A percentile compares a stretch with the other conserved stretches of the same genome.
These are phyloP conservation scores for Panaeolus cyanescens DNA, from an alignment of 768 basidiomycete genomes.

Conservation along the genomic window DNA sequence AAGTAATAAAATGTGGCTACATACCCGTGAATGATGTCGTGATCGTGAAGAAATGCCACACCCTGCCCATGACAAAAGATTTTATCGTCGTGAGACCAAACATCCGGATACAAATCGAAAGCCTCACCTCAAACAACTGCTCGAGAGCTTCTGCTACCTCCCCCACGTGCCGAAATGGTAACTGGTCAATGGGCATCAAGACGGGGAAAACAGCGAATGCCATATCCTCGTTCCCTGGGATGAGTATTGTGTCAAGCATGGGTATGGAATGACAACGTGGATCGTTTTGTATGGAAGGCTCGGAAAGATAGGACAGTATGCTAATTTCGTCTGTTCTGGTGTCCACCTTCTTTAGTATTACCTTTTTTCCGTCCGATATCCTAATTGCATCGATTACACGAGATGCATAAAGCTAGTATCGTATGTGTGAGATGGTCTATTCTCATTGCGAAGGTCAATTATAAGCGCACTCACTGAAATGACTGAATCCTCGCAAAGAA, in stretches of 20 bases:
- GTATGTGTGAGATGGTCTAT: no score
- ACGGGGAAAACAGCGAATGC: conserved; percentile 20
- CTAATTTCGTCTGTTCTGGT: background rate
- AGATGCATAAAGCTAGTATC: no score
- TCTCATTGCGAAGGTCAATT: background rate
- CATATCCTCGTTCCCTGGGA: background rate
- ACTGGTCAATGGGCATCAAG: conserved; percentile 13
- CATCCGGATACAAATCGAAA: background rate
- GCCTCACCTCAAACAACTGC: conserved; percentile 20
- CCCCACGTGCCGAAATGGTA: conserved; percentile 20
- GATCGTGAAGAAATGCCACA: conserved; percentile 22
- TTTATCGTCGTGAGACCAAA: no score
- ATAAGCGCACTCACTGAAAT: background rate
- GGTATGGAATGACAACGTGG: background rate
- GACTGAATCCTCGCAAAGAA: background rate
- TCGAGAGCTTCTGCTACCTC: conserved; percentile 21
- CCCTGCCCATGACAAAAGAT: conserved; percentile 14
- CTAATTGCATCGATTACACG: background rate
- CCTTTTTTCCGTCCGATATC: background rate
- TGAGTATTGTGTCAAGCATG: background rate
- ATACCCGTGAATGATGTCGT: conserved; percentile 16
- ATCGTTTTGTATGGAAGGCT: background rate
- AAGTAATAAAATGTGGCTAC: background rate
- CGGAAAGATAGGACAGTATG: background rate
- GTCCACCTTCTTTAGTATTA: background rate